Conservation (phyloP, 164 flowering plant genomes). For the Stephania yunnanensis region DNA sequence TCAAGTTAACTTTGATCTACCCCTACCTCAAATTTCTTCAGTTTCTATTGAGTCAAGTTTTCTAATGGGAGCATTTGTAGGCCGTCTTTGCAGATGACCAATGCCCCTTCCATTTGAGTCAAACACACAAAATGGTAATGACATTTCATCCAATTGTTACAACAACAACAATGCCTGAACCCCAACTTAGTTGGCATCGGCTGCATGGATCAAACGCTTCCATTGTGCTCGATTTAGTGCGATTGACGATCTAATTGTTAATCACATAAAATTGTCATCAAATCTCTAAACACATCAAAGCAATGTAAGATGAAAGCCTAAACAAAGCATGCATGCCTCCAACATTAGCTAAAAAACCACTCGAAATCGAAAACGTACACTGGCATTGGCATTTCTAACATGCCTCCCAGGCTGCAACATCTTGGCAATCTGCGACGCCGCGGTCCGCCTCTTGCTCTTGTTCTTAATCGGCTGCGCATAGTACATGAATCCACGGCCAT, state of each 20-base stretch:
- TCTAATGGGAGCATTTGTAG: too few relatives aligned
- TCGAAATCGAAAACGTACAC: slow-evolving; percentile 26
- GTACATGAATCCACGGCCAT: slow-evolving; percentile 35
- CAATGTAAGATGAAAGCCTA: not conserved
- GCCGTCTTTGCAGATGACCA: too few relatives aligned
- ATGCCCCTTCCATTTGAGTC: not conserved
- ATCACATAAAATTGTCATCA: not conserved
- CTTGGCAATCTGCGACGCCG: slow-evolving; percentile 74
- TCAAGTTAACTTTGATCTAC: too few relatives aligned
- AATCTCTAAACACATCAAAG: not conserved
- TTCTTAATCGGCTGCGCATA: slow-evolving; percentile 35
- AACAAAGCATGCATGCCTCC: not conserved
- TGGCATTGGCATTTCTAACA: slow-evolving; percentile 23
- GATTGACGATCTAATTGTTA: not conserved
- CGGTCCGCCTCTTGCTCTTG: slow-evolving; percentile 61
- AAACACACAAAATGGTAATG: not conserved
- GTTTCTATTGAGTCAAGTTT: too few relatives aligned
- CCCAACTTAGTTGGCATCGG: too few relatives aligned
- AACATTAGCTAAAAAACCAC: not conserved
- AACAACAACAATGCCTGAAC: too few relatives aligned
- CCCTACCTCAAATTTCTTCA: too few relatives aligned
- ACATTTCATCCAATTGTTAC: not conserved
- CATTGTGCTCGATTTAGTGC: too few relatives aligned
- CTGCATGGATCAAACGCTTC: too few relatives aligned
- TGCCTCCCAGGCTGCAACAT: slow-evolving; percentile 43